Base-by-base conservation (phyloP, 768 basidiomycete genomes). In the Chiua virens region DNA sequence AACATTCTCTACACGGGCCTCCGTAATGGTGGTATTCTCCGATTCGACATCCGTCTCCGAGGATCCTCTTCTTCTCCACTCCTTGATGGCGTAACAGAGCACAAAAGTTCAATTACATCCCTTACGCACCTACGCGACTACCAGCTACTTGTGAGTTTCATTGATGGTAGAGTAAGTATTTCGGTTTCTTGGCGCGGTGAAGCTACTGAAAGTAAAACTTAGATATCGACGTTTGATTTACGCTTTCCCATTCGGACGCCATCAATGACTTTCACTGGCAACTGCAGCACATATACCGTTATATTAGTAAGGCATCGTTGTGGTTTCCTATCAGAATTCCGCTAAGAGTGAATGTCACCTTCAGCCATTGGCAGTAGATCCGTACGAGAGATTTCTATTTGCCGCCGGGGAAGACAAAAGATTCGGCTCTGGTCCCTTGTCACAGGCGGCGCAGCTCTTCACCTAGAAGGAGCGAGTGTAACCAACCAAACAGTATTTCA, bases 381-480 rank as follows among this genome's bases (percentile, higher is more conserved):
- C 81, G 1, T 53, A 65, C 8, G 74, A 84, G 42, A 72, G 79
- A 25, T 78, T 85, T 44, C 60, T 92, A 17, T 87, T 87, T 52
- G 83, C 84, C 9, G 85, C 85, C 0, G 87, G 87, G 10, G 77
- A 82, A 54, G 88, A 92, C 65, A 55, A 69, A 38, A 75, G 28
- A 76, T 90, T 51, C 80, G 86, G 21, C 78, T 77, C 3, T 91
- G 89, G 89, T 86, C 86, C 11, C 64, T 90, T 9, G 73, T 66
- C 15, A 79, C 76, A 8, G 87, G 86, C 5, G 68, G 67, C 21
- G 53, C 51, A 13, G 54, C 62, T 20, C 59, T 70, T 35, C 32
- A 64, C 50, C 41, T 62, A 20, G 37, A 36, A 48, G 41, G 21
- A 43, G 32, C 50, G 8, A 30, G 27, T 20, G 27, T 44, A 3